Evolutionary conservation across 148 eudicot species (phyloP).

Genomic region (Arbutus unedo): DNA sequence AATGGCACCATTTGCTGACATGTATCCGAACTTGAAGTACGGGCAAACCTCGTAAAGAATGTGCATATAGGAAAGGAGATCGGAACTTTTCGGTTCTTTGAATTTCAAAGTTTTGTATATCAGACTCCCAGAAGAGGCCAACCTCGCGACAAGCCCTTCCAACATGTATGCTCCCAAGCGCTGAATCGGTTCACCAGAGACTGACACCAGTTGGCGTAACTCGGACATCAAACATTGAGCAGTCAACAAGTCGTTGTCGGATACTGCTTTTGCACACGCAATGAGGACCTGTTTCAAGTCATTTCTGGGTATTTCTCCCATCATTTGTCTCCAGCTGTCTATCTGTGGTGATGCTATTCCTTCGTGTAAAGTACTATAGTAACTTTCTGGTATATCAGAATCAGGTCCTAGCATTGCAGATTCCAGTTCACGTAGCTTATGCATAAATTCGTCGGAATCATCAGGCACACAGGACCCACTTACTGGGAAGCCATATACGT

Average conservation of each 20-base stretch:
- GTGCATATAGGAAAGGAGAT: conserved; percentile 40
- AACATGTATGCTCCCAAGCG: conserved; percentile 46
- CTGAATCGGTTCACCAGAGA: conserved; percentile 45
- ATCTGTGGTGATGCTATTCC: conserved; percentile 24
- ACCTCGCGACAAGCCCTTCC: conserved; percentile 45
- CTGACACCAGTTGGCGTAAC: conserved; percentile 43
- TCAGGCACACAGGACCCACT: conserved; percentile 34
- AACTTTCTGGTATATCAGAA: conserved; percentile 26
- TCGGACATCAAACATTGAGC: conserved; percentile 36
- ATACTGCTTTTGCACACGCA: conserved; percentile 40
- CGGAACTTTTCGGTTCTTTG: conserved; percentile 39
- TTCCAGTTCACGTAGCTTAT: conserved; percentile 43
- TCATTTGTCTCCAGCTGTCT: conserved; percentile 38
- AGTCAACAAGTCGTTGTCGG: conserved; percentile 27
- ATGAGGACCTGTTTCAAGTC: conserved; percentile 34
- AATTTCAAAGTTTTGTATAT: conserved; percentile 36
- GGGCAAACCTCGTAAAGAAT: conserved; percentile 50
- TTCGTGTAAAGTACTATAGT: conserved; percentile 16
- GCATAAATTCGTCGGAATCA: conserved; percentile 28
- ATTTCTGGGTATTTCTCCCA: conserved; percentile 26
- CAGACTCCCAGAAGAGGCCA: conserved; percentile 39
- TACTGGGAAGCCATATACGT: conserved; percentile 26
- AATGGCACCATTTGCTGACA: conserved; percentile 57
- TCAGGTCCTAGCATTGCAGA: conserved; percentile 44
- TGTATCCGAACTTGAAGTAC: conserved; percentile 50